Percentiles rank a stretch among this genome's conserved stretches.
phyloP scores from a whole-genome alignment of 2,329 filamentous ascomycete genomes.

The Lecanoromycetidae sp. region DNA sequence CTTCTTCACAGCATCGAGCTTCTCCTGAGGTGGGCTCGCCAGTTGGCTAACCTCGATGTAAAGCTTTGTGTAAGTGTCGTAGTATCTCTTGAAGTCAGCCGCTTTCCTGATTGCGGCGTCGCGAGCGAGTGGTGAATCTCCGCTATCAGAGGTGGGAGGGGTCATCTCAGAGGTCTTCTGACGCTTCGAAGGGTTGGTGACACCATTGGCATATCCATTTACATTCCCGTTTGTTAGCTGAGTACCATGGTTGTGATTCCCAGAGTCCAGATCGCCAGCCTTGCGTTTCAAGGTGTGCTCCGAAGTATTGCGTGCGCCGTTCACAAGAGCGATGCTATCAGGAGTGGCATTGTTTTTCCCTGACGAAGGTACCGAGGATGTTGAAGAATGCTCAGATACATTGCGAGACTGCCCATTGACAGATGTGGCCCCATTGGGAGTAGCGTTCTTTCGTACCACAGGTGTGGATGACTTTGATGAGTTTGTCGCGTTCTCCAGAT shows the following conservation, averaged over 20 bases:
- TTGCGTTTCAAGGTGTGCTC: conserved; percentile 32
- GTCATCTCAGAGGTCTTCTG: conserved; percentile 11
- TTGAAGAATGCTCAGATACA: too few relatives aligned
- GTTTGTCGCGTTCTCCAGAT: conserved; percentile 37
- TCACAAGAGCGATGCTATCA: conserved; percentile 13
- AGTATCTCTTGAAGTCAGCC: conserved; percentile 44
- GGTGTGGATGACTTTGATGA: conserved; percentile 37
- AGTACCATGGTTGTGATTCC: conserved; percentile 24
- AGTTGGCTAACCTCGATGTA: conserved; percentile 36
- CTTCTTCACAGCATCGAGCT: conserved; percentile 37
- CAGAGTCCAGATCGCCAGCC: conserved; percentile 27
- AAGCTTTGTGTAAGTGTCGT: conserved; percentile 45
- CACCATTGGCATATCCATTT: conserved; percentile 20
- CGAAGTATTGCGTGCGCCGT: conserved; percentile 20
- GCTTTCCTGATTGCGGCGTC: conserved; percentile 29
- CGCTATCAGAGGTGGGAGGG: conserved; percentile 24
- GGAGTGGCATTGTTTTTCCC: conserved; percentile 21
- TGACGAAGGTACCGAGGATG: conserved; percentile 32
- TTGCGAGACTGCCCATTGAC: too few relatives aligned
- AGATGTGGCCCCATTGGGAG: too few relatives aligned
- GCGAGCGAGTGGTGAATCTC: conserved; percentile 29
- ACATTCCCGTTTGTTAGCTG: conserved; percentile 21
- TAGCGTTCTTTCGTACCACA: too few relatives aligned
- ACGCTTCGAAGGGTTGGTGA: conserved; percentile 24
- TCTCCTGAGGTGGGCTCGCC: conserved; percentile 34